Conservation (phyloP, 305 asterid species). For the Rubia peregrina region DNA sequence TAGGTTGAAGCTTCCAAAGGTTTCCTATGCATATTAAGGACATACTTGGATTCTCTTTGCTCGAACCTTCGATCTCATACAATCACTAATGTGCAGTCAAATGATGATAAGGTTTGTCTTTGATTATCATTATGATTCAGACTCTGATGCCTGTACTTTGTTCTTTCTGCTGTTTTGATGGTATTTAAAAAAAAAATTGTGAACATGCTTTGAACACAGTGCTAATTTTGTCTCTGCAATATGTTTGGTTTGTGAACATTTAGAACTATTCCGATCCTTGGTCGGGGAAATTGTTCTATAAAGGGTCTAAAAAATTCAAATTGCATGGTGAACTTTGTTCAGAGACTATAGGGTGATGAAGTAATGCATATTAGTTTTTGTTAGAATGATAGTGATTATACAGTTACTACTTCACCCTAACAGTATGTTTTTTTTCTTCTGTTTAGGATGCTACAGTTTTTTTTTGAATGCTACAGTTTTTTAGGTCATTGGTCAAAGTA, state of each 20-base stretch:
- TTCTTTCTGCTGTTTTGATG: not conserved
- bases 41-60: slow-evolving; percentile 83
- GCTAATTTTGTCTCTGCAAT: not conserved
- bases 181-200: not conserved
- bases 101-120: slow-evolving; percentile 81
- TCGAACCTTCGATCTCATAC: slow-evolving; percentile 90
- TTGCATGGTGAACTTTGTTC: too few species aligned
- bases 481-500: not conserved
- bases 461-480: not conserved
- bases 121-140: slow-evolving; percentile 4
- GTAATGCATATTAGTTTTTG: too few species aligned
- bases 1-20: slow-evolving; percentile 95
- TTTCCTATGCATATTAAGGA: slow-evolving; percentile 56
- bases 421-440: too few species aligned
- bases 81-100: slow-evolving; percentile 96
- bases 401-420: not conserved
- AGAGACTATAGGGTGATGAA: too few species aligned
- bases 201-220: not conserved
- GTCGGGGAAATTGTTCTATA: not conserved
- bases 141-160: not conserved
- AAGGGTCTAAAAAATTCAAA: too few species aligned
- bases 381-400: not conserved
- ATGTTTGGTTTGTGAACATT: not conserved
- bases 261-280: not conserved
- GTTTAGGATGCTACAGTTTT: too few species aligned